Conservation (phyloP, 495 filamentous ascomycete genomes). For the Apodospora peruviana region DNA sequence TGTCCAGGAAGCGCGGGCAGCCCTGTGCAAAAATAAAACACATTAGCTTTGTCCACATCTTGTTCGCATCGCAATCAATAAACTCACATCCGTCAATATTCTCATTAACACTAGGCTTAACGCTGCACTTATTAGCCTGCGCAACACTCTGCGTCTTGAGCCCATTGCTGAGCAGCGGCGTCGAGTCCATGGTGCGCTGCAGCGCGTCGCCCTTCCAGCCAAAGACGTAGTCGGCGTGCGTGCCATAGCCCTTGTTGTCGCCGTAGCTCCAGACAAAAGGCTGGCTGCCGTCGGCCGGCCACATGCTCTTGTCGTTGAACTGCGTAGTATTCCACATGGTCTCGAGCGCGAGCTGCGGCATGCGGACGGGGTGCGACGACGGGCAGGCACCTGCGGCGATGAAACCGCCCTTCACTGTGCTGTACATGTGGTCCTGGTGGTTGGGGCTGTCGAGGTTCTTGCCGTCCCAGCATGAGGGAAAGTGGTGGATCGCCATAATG, state of each 20-base stretch:
- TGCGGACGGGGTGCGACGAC: slow-evolving; percentile 37
- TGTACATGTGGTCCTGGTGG: slow-evolving; percentile 49
- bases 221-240: slow-evolving; percentile 1
- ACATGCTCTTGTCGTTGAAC: slow-evolving; percentile 36
- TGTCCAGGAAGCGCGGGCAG: too few species aligned
- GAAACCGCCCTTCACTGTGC: slow-evolving; percentile 34
- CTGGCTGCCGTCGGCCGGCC: slow-evolving; percentile 35
- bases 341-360: slow-evolving; percentile 44
- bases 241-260: slow-evolving; percentile 7
- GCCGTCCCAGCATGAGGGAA: slow-evolving; percentile 52
- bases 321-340: slow-evolving; percentile 44
- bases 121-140: not conserved
- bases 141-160: not conserved
- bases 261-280: slow-evolving; percentile 32
- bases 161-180: slow-evolving; percentile 12
- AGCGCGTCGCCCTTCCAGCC: slow-evolving; percentile 21
- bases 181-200: slow-evolving; percentile 26
- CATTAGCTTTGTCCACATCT: too few species aligned
- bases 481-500: slow-evolving; percentile 47
- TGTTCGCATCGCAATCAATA: not conserved
- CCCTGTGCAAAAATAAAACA: too few species aligned
- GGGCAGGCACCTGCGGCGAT: slow-evolving; percentile 36
- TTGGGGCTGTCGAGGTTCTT: slow-evolving; percentile 50
- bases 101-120: not conserved
- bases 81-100: not conserved